Percentiles rank a stretch among this genome's conserved stretches.
Evolutionary conservation across 306 rosid species (phyloP).

Genomic region (Glycine tomentella): DNA sequence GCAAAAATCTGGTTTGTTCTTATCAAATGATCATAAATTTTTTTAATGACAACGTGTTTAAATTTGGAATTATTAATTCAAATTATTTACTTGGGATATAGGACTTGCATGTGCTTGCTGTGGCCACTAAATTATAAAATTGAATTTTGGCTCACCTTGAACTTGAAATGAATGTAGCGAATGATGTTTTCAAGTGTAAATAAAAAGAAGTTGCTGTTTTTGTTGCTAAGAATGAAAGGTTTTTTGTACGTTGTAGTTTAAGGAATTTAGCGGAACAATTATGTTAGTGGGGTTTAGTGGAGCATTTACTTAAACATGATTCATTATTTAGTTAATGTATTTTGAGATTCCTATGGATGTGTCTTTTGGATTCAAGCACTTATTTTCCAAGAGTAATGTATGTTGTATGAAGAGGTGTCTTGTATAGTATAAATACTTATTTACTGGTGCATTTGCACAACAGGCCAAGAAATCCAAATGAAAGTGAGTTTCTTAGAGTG

Average conservation of each 20-base stretch:
- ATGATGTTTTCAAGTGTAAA: background rate
- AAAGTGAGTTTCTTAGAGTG: too few species aligned
- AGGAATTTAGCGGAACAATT: background rate
- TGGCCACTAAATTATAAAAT: constrained; percentile 4
- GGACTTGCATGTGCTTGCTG: background rate
- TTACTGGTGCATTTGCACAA: too few species aligned
- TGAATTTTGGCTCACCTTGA: background rate
- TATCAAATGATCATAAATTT: background rate
- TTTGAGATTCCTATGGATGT: background rate
- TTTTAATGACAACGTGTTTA: background rate
- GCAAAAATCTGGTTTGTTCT: background rate
- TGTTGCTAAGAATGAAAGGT: too few species aligned
- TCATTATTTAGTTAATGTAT: background rate
- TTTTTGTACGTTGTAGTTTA: too few species aligned
- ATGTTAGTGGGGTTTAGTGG: background rate
- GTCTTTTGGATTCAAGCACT: background rate
- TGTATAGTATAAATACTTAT: too few species aligned
- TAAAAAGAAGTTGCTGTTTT: background rate
- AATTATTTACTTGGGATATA: too few species aligned
- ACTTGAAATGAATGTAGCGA: background rate
- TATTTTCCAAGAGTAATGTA: background rate
- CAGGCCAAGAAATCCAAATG: too few species aligned
- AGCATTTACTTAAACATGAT: background rate
- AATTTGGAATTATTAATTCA: background rate
- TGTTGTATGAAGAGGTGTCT: too few species aligned